Evolutionary conservation across 1,284 basidiomycete species (phyloP), one percentile per base, ranked within the genome.

Genomic region (Leccinum cinnamomeum): DNA sequence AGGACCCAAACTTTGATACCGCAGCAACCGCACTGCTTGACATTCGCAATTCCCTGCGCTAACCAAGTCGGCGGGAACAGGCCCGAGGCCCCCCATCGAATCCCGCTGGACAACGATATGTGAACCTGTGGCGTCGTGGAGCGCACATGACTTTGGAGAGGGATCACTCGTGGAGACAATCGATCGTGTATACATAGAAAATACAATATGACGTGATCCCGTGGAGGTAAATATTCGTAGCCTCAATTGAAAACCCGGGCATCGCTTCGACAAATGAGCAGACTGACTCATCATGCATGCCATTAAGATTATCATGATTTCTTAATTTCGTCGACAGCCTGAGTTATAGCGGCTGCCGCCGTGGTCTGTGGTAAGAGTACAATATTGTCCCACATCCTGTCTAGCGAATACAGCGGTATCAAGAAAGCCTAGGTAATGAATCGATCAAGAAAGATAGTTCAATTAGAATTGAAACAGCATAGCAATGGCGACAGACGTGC

Each of bases 371-470:
- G 33, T 66, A 56, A 59, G 16, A 65, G 55, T 61, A 64, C 61
- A 62, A 7, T 60, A 64, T 65, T 62, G 65, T 61, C 71, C 65
- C 64, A 64, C 56, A 57, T 59, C 56, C 58, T 65, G 62, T 73
- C 67, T 70, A 68, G 28, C 25, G 58, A 64, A 62, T 72, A 71
- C 72, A 75, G 35, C 35, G 66, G 60, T 39, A 39, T 48, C 72
- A 75, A 75, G 66, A 58, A 61, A 64, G 33, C 61, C 11, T 51
- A 61, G 50, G n/a, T 55, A 7, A 67, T 25, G 4, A 37, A 62
- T 20, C 57, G 55, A 63, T 59, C 37, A 56, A 63, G 33, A 30
- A 56, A 62, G 33, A 60, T 23, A 53, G 62, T 62, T 50, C 60
- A 57, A 57, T 58, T 60, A 62, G n/a, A 53, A 35, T 10, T 8